These are phyloP conservation scores for Chlamydomonas urium DNA, from an alignment of 139 green algal species.

Conservation along the genomic window DNA sequence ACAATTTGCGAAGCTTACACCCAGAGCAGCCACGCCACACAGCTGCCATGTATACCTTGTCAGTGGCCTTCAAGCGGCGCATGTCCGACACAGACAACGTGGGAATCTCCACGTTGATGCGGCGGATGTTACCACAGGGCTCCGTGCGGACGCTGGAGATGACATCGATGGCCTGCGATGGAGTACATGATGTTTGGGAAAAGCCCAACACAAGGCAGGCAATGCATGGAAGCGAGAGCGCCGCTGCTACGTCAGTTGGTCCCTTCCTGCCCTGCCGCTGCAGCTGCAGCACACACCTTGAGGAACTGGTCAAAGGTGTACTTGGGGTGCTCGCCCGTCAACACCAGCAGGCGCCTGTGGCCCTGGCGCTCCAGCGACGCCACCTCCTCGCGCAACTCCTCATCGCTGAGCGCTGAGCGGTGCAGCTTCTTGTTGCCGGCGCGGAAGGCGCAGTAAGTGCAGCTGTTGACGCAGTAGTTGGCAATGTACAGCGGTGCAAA, in stretches of 20 bases:
- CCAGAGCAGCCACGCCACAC: no score
- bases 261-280: no score
- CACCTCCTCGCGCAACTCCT: constrained; percentile 53
- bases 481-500: constrained; percentile 52
- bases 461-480: constrained; percentile 72
- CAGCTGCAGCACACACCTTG: constrained; percentile 37
- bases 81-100: constrained; percentile 66
- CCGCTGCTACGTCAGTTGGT: background rate
- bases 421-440: constrained; percentile 53
- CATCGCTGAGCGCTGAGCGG: constrained; percentile 35
- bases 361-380: constrained; percentile 54
- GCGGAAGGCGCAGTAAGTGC: constrained; percentile 68
- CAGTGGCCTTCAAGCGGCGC: constrained; percentile 62
- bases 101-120: constrained; percentile 74
- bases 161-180: constrained; percentile 45
- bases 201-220: background rate
- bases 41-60: constrained; percentile 50
- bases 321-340: constrained; percentile 65
- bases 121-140: constrained; percentile 60
- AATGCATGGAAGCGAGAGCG: background rate
- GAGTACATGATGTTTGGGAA: background rate
- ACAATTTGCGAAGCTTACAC: background rate
- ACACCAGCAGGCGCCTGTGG: constrained; percentile 60
- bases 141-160: constrained; percentile 53
- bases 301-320: constrained; percentile 71